Evolutionary conservation across 2,329 filamentous ascomycete genomes (phyloP).

Genomic region (Exophiala oligosperma): DNA sequence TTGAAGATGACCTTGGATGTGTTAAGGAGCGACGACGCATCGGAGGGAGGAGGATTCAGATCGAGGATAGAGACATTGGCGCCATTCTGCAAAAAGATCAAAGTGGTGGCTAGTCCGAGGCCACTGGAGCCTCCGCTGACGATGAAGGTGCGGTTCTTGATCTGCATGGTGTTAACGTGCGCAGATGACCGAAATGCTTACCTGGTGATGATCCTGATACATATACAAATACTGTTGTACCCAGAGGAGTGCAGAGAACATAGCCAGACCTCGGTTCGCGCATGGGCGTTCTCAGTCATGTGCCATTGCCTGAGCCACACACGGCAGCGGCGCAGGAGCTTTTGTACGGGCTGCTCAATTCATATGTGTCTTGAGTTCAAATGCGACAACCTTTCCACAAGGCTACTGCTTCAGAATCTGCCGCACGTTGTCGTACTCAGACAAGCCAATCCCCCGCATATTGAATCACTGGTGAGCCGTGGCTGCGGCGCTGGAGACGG

Average conservation of each 20-base stretch:
- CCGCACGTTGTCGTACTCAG: neutral
- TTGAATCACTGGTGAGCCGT: neutral
- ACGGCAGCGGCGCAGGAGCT: too few relatives aligned
- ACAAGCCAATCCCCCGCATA: neutral
- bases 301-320: too few relatives aligned
- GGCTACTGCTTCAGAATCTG: neutral
- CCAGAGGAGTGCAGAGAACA: neutral
- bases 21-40: conserved; percentile 11
- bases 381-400: too few relatives aligned
- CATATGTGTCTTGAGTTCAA: too few relatives aligned
- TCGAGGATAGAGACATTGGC: conserved; percentile 31
- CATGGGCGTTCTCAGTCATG: neutral
- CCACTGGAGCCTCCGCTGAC: conserved; percentile 25
- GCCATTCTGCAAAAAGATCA: conserved; percentile 24
- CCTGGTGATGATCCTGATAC: neutral
- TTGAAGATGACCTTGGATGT: conserved; percentile 30
- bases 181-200: neutral
- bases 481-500: too few relatives aligned
- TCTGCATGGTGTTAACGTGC: conserved; percentile 19
- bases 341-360: too few relatives aligned
- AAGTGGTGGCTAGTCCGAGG: conserved; percentile 29
- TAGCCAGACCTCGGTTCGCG: neutral
- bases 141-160: conserved; percentile 29
- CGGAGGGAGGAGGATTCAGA: conserved; percentile 28
- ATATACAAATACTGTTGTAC: too few relatives aligned